Evolutionary conservation across 352 stramenopile species (phyloP), one percentile per base, ranked within the genome.

Genomic region (Pythium utonaiense): DNA sequence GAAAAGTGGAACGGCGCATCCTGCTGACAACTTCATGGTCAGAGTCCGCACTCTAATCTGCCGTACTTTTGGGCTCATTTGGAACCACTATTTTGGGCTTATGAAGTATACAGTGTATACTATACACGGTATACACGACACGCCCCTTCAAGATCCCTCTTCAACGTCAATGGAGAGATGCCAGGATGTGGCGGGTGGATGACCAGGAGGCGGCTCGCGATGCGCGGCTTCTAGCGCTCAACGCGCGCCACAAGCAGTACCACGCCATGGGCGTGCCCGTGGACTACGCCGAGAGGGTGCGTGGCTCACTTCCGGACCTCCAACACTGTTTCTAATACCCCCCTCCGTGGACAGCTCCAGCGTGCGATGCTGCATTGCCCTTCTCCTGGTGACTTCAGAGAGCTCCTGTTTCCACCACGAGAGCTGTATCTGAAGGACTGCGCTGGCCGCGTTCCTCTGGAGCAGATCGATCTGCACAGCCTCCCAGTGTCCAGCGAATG

Each of bases 381-480:
- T 13, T n/a, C n/a, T 7, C 28, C 52, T 49, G 13, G 24, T 9
- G 45, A 71, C 50, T 49, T 48, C 19, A 41, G 50, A 2, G 42
- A 33, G 17, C 38, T 71, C 1, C 21, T 25, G 0, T 19, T 6
- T 38, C 64, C 60, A 3, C 60, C 60, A 24, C 30, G 59, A 0
- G 64, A 64, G 27, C 31, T 68, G 5, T 71, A 71, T 49, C n/a
- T 71, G 9, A 50, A 61, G 33, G 64, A 64, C 36, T 30, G 14
- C 6, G 33, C n/a, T 13, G 53, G 45, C 4, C 24, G 9, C 1
- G 13, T 5, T 0, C 48, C 48, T 2, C 24, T 34, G 3, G 36
- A 67, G 6, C 14, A 17, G 13, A 60, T 71, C 19, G 49, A 67
- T 31, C 25, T 66, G 17, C 24, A 41, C 8, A 57, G 58, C 21